phyloP scores from a whole-genome alignment of 164 flowering plant genomes.

The Kingdonia uniflora region DNA sequence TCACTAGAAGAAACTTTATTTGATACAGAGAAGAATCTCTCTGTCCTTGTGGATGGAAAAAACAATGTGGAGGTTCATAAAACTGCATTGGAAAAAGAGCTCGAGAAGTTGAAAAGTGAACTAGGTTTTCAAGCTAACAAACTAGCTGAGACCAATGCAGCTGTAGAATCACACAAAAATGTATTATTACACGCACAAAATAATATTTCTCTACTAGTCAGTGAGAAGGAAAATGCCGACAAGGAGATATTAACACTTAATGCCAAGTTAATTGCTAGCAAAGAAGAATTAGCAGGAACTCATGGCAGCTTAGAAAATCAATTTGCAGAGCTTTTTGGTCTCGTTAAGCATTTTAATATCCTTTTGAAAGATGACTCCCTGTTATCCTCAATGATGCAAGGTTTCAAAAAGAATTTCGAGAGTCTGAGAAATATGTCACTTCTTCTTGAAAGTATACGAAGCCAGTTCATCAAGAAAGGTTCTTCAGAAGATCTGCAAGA shows the following conservation, averaged over 20 bases:
- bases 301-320: conserved; percentile 48
- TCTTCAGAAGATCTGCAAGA: conserved; percentile 15
- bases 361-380: conserved; percentile 41
- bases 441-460: conserved; percentile 33
- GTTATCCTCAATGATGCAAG: conserved; percentile 24
- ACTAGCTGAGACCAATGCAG: conserved; percentile 30
- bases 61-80: conserved; percentile 21
- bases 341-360: conserved; percentile 38
- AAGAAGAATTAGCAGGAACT: conserved; percentile 52
- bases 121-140: conserved; percentile 25
- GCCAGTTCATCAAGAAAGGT: conserved; percentile 19
- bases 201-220: conserved; percentile 28
- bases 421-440: conserved; percentile 43
- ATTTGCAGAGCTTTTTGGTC: conserved; percentile 43
- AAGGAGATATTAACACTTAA: conserved; percentile 22
- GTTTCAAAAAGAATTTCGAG: conserved; percentile 39
- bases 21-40: conserved; percentile 23
- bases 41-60: conserved; percentile 35
- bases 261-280: conserved; percentile 18
- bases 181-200: conserved; percentile 37
- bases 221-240: conserved; percentile 31
- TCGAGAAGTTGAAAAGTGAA: conserved; percentile 45
- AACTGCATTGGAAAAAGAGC: conserved; percentile 40
- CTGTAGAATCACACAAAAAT: conserved; percentile 45
- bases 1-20: conserved; percentile 45